Percentiles rank a stretch among this genome's conserved stretches.
Evolutionary conservation across 139 green algal species (phyloP).

Genomic region (Spirogloea muscicola): DNA sequence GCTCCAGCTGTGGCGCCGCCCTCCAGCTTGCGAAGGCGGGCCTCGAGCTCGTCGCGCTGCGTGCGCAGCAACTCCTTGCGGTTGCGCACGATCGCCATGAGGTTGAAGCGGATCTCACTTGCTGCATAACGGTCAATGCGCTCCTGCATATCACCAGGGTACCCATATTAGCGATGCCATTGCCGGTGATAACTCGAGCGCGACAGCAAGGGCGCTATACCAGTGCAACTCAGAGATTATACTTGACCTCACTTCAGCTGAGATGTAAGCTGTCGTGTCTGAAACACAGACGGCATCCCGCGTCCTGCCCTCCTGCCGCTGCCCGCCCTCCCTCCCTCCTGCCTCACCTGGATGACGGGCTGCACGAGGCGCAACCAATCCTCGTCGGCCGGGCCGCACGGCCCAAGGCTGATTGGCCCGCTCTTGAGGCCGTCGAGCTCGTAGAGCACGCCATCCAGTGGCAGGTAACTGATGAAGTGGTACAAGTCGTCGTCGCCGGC

Average conservation of each 20-base stretch:
- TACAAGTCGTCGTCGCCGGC: constrained; percentile 59
- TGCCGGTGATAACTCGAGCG: no score
- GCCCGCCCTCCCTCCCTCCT: no score
- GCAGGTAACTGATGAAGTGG: constrained; percentile 84
- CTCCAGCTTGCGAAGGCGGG: background rate
- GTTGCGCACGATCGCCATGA: constrained; percentile 88
- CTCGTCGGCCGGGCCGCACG: constrained; percentile 44
- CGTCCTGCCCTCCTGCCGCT: no score
- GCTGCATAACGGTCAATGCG: constrained; percentile 83
- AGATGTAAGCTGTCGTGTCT: no score
- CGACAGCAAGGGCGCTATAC: no score
- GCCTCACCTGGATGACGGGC: constrained; percentile 66
- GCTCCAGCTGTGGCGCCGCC: no score
- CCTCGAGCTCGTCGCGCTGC: constrained; percentile 27
- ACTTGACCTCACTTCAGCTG: no score
- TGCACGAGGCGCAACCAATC: constrained; percentile 73
- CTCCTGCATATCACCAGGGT: no score
- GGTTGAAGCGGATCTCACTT: constrained; percentile 94
- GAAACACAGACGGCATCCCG: no score
- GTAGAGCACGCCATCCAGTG: constrained; percentile 73
- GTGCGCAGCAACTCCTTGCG: constrained; percentile 40
- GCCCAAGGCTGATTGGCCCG: constrained; percentile 78
- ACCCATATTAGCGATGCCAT: no score
- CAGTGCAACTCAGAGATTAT: no score
- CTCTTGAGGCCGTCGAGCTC: constrained; percentile 95